phyloP scores from a whole-genome alignment of 2,329 filamentous ascomycete genomes.

The Helotiales sp. region DNA sequence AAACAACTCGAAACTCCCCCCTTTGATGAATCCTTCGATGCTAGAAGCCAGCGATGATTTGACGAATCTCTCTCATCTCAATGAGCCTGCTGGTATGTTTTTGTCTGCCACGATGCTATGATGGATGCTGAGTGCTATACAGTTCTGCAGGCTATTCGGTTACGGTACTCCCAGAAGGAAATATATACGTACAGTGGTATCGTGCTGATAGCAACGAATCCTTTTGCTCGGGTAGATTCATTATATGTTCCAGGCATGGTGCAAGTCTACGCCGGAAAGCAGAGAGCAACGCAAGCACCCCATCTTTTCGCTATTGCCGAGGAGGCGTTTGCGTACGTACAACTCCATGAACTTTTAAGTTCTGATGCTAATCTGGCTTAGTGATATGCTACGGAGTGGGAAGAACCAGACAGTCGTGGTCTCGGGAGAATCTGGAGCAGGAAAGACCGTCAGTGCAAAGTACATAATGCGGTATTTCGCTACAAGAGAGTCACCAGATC shows the following conservation, averaged over 20 bases:
- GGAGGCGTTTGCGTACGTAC: conserved; percentile 88
- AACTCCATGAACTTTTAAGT: neutral
- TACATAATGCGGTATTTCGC: conserved; percentile 99
- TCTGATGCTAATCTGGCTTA: conserved; percentile 46
- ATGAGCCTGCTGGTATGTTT: conserved; percentile 87
- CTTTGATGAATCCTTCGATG: conserved; percentile 96
- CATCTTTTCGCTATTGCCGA: conserved; percentile 99
- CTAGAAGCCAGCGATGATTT: conserved; percentile 98
- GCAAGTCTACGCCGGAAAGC: conserved; percentile 97
- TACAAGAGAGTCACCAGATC: conserved; percentile 90
- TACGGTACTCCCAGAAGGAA: conserved; percentile 97
- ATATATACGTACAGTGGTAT: conserved; percentile 99
- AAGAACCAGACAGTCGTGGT: conserved; percentile 99
- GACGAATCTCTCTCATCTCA: conserved; percentile 95
- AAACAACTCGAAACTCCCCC: conserved; percentile 77
- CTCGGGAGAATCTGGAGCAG: conserved; percentile 97
- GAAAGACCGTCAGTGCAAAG: conserved; percentile 98
- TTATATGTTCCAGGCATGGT: conserved; percentile 99
- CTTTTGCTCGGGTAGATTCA: conserved; percentile 95
- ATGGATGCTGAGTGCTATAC: conserved; percentile 25
- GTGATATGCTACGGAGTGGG: conserved; percentile 93
- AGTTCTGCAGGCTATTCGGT: conserved; percentile 96
- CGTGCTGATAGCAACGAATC: conserved; percentile 96
- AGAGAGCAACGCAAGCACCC: conserved; percentile 92
- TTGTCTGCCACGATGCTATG: neutral